phyloP scores from a whole-genome alignment of 2,329 filamentous ascomycete genomes.

The Colletotrichum paranaense region DNA sequence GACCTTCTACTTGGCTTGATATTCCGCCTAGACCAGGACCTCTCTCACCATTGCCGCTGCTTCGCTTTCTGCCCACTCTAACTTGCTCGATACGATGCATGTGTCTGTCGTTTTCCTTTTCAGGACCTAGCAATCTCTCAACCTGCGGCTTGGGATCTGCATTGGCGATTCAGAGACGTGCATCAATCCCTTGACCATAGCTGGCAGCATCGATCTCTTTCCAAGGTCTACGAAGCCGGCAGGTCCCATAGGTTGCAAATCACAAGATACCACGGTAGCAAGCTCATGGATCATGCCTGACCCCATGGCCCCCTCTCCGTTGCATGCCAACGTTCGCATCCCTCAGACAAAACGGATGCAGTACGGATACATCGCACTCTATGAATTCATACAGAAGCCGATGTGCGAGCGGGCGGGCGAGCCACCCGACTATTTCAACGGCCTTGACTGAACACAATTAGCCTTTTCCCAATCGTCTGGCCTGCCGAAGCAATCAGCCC shows the following conservation, averaged over 20 bases:
- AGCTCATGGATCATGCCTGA: neutral
- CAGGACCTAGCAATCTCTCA: neutral
- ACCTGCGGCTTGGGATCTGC: neutral
- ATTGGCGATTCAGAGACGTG: conserved; percentile 4
- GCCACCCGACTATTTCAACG: neutral
- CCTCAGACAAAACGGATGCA: neutral
- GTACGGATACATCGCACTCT: no score
- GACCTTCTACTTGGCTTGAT: neutral
- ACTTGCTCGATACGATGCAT: neutral
- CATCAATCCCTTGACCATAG: neutral
- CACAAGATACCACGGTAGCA: neutral
- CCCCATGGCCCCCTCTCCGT: neutral
- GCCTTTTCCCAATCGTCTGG: conserved; percentile 4
- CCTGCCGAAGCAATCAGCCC: conserved; percentile 8
- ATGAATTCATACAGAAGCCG: neutral
- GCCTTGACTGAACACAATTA: neutral
- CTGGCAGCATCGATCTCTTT: neutral
- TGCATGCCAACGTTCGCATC: neutral
- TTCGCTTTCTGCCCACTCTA: neutral
- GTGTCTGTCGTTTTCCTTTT: neutral
- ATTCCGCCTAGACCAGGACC: neutral
- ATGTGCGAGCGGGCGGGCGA: neutral
- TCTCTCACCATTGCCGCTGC: no score
- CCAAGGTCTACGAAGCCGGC: neutral
- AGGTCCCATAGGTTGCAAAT: neutral